Evolutionary conservation across 306 rosid species (phyloP), one percentile per base, ranked within the genome.

Genomic region (Trifolium subterraneum): DNA sequence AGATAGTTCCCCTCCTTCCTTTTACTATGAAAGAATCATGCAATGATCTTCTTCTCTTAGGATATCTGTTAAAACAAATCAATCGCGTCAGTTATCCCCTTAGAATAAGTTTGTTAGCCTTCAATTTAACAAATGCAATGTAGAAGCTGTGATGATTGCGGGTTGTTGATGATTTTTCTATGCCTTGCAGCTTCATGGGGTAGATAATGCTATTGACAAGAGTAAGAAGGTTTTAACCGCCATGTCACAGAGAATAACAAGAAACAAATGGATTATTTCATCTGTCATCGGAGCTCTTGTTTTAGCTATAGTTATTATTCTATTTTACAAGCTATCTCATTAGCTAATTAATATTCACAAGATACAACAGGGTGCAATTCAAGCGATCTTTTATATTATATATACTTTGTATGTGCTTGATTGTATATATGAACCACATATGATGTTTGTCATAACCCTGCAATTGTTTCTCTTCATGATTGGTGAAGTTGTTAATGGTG

Each of bases 151-250:
- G 77, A 54, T 47, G 70, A 47, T 60, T 58, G 16, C 72, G 36
- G 39, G 35, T 73, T 82, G 51, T 79, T 79, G 68, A n/a, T 64
- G 12, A 36, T 65, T 68, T 65, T 73, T 62, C 22, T 67, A 8
- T 79, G 59, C 35, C n/a, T 86, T 76, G 84, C 91, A 92, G 97
- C 97, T 92, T 83, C 86, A 89, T 48, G 91, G 87, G 47, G 73
- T 92, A 50, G 97, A 92, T 44, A 92, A 92, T 54, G 96, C 93
- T 81, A 92, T 92, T 18, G 97, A 92, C 89, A 92, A 92, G 88
- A 92, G 97, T 73, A 92, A 92, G 78, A 89, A 67, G 78, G 90
- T 89, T 50, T 76, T 92, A 29, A 81, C 89, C 36, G 77, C 93
- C 71, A 92, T 92, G 96, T 89, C 93, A 6, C 65, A 88, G 71